phyloP scores from a whole-genome alignment of 768 basidiomycete genomes.

The Rhodosporidiobolus odoratus region DNA sequence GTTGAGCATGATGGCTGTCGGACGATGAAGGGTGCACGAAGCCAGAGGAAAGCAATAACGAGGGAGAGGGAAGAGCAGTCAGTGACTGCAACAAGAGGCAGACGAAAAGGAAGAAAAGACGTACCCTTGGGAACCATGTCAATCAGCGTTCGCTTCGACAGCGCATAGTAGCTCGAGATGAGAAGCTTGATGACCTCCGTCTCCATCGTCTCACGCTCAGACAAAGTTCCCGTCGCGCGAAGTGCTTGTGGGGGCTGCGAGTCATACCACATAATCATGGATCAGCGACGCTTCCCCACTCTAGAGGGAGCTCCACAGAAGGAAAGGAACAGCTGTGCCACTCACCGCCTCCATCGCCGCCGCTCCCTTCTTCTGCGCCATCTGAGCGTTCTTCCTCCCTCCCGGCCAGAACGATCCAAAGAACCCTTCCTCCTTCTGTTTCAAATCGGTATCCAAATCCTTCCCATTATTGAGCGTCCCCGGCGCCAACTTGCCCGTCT shows the following conservation, averaged over 20 bases:
- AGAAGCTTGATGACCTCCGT: conserved; percentile 99
- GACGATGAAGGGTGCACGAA: background rate
- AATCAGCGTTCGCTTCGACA: conserved; percentile 83
- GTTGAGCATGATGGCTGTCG: conserved; percentile 51
- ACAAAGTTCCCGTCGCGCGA: conserved; percentile 81
- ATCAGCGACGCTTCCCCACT: background rate
- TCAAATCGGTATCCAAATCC: conserved; percentile 83
- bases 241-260: conserved; percentile 73
- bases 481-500: conserved; percentile 59
- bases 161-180: conserved; percentile 61
- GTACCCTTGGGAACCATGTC: conserved; percentile 88
- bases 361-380: conserved; percentile 44
- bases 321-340: background rate
- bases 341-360: conserved; percentile 61
- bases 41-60: conserved; percentile 58
- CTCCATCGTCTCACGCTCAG: conserved; percentile 93
- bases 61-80: background rate
- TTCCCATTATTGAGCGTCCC: conserved; percentile 81
- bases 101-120: conserved; percentile 41
- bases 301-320: background rate
- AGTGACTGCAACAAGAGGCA: conserved; percentile 56
- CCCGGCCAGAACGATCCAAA: conserved; percentile 79
- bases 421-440: conserved; percentile 85
- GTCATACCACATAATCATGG: conserved; percentile 34
- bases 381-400: conserved; percentile 44